Base-by-base conservation (phyloP, 768 basidiomycete genomes). In the Hygrophorus pudorinus region DNA sequence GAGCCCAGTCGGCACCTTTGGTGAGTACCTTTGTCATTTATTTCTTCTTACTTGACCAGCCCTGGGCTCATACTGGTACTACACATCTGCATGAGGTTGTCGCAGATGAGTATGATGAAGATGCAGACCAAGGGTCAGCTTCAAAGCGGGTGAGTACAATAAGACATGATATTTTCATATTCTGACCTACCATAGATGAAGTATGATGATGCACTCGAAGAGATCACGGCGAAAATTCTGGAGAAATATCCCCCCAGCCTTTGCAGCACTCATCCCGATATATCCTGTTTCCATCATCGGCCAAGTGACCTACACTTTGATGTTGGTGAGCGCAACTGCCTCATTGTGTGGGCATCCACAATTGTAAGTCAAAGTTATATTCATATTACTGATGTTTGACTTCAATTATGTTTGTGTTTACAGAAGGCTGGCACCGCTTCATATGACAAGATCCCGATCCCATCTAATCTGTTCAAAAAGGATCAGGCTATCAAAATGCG, bases 361-460 rank as follows among this genome's bases (percentile, higher is more conserved):
- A 41, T 41, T 28, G 3, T 21, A 28, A 41, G 39, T 27, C 39
- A 41, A 41, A 28, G 30, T 41, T n/a, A n/a, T n/a, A n/a, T n/a
- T n/a, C n/a, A n/a, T n/a, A n/a, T n/a, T n/a, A n/a, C n/a, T n/a
- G n/a, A n/a, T n/a, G n/a, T n/a, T n/a, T n/a, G n/a, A n/a, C n/a
- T n/a, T n/a, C n/a, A n/a, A n/a, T n/a, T n/a, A n/a, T n/a, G n/a
- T n/a, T n/a, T n/a, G n/a, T n/a, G n/a, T n/a, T n/a, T n/a, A n/a
- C n/a, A n/a, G n/a, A n/a, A n/a, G n/a, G n/a, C n/a, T n/a, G n/a
- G n/a, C n/a, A n/a, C n/a, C n/a, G n/a, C n/a, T n/a, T n/a, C n/a
- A n/a, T n/a, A n/a, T n/a, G n/a, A n/a, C n/a, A n/a, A n/a, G n/a
- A n/a, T n/a, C n/a, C n/a, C n/a, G n/a, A n/a, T n/a, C n/a, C n/a